A percentile compares a stretch with the other conserved stretches of the same genome.
phyloP scores from a whole-genome alignment of 805 yeast species.

The Wickerhamomyces canadensis region DNA sequence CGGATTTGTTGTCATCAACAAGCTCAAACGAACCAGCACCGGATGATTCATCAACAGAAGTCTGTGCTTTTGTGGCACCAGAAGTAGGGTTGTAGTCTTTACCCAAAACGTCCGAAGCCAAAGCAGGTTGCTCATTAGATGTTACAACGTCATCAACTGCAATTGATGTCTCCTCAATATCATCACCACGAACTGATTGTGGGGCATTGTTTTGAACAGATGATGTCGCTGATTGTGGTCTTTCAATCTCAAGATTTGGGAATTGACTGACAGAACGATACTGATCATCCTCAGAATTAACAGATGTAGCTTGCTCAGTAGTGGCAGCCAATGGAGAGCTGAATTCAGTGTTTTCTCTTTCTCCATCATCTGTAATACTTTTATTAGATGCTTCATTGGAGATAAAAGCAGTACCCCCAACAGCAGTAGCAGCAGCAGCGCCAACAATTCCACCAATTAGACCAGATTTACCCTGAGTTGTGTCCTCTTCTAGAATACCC shows the following conservation, averaged over 20 bases:
- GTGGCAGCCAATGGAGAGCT: constrained; percentile 18
- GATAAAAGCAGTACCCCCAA: constrained; percentile 18
- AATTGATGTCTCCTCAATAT: constrained; percentile 25
- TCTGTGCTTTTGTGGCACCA: constrained; percentile 12
- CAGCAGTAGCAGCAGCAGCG: constrained; percentile 20
- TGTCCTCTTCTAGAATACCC: constrained; percentile 8
- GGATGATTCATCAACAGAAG: constrained; percentile 18
- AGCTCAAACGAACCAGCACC: constrained; percentile 24
- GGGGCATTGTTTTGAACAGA: constrained; percentile 93
- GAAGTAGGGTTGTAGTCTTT: constrained; percentile 17
- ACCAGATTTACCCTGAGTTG: constrained; percentile 7
- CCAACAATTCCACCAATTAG: constrained; percentile 26
- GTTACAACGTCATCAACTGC: constrained; percentile 13
- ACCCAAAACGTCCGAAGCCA: constrained; percentile 27
- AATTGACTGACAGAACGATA: constrained; percentile 15
- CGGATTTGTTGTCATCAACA: constrained; percentile 18
- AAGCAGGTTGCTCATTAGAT: constrained; percentile 23
- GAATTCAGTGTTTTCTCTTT: constrained; percentile 23
- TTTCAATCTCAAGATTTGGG: constrained; percentile 27
- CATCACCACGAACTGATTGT: constrained; percentile 79
- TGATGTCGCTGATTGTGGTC: constrained; percentile 82
- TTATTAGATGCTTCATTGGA: constrained; percentile 16
- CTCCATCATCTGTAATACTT: constrained; percentile 22
- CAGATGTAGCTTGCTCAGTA: constrained; percentile 23
- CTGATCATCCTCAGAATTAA: constrained; percentile 22